Evolutionary conservation across 805 yeast species (phyloP), one percentile per base, ranked within the genome.

Genomic region (Candida ulmi): DNA sequence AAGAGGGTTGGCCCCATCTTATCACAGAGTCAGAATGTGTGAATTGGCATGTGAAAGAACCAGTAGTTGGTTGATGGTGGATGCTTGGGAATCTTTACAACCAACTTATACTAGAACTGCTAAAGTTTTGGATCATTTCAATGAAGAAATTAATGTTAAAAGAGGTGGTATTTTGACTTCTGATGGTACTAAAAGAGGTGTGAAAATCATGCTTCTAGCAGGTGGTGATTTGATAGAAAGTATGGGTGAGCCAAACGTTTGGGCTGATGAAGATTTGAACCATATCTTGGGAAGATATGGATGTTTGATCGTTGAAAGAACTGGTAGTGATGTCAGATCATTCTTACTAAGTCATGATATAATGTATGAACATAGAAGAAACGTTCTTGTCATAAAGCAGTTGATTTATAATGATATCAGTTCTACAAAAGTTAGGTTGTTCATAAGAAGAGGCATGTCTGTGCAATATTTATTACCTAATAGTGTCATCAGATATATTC

Each of bases 201-300:
- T 85, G 39, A 91, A 91, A 60, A 83, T 93, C 54, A 91, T 93
- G 98, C 72, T 93, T 40, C 68, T 93, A 30, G 99, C 99, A 0
- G 99, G 99, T 37, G 99, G 99, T 32, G 99, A 93, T 63, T 73
- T 93, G 51, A 93, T 93, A 39, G 99, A 93, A 61, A 82, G 95
- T 33, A 93, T 93, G 98, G 99, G 99, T n/a, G 99, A 93, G 63
- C 98, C 99, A 17, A 93, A 91, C 54, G 99, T 93, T 29, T 93
- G 99, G 99, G 95, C 95, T 1, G 98, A 91, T 60, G 83, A 75
- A 42, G 99, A 93, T 62, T 70, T 93, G 53, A 95, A 88, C 54
- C 99, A 93, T 60, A 93, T 93, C 35, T 71, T 93, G 50, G 99
- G 99, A 21, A 82, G 85, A 45, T 93, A 93, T 62, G 99, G 99